These are phyloP conservation scores for Albugo candida DNA, from an alignment of 352 stramenopile species.

Conservation along the genomic window DNA sequence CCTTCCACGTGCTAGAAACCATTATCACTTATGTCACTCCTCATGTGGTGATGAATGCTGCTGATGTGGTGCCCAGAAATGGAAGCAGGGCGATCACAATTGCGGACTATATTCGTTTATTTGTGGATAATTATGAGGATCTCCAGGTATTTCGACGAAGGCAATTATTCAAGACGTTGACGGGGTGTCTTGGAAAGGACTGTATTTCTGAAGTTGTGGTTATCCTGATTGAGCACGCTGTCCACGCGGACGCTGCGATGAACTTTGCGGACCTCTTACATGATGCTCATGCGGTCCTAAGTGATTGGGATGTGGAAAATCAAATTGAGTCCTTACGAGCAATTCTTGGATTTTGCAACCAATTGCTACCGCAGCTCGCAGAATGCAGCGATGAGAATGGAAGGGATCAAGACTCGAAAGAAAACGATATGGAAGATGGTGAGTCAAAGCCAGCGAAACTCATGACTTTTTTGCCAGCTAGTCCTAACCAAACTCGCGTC, in stretches of 20 bases:
- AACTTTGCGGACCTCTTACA: constrained; percentile 19
- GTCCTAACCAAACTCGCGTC: constrained; percentile 12
- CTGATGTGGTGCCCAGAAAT: constrained; percentile 1
- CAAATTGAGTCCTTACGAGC: background rate
- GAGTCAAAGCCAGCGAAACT: constrained; percentile 14
- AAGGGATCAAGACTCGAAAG: constrained; percentile 19
- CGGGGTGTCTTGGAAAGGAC: constrained; percentile 27
- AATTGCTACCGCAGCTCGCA: constrained; percentile 38
- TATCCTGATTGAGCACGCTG: constrained; percentile 29
- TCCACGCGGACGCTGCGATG: constrained; percentile 9
- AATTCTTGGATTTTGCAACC: constrained; percentile 33
- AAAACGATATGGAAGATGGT: constrained; percentile 32
- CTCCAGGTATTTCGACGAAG: constrained; percentile 36
- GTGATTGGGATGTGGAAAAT: too few species aligned
- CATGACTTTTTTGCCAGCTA: constrained; percentile 2
- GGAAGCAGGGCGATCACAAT: constrained; percentile 18
- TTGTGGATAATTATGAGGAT: constrained; percentile 51
- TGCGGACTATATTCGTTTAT: constrained; percentile 57
- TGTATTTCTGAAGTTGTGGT: constrained; percentile 32
- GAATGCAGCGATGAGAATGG: constrained; percentile 46
- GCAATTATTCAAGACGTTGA: constrained; percentile 42
- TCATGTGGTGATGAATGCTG: constrained; percentile 26
- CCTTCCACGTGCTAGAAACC: constrained; percentile 72
- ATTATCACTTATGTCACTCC: constrained; percentile 65
- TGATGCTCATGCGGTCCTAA: too few species aligned